Evolutionary conservation across 352 stramenopile genomes (phyloP), one percentile per base, ranked within the genome.

Genomic region (Phytophthora syringae): DNA sequence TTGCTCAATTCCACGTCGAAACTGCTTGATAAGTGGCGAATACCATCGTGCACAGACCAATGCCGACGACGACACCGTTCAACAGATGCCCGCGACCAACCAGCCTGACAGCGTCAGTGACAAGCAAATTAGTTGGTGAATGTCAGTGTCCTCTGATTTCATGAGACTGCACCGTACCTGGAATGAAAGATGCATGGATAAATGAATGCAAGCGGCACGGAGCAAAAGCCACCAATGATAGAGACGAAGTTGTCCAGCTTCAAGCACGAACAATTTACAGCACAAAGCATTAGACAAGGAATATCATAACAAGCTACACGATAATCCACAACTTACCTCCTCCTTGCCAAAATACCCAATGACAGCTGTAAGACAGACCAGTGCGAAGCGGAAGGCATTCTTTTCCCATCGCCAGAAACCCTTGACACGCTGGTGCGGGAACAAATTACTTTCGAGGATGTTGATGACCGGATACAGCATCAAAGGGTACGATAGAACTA

Each of bases 111-210:
- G 39, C 24, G 18, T 67, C 40, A 71, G 43, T 28, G 7, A 9
- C 27, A 32, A n/a, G n/a, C n/a, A n/a, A n/a, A n/a, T n/a, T n/a
- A n/a, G n/a, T n/a, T n/a, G n/a, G n/a, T n/a, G n/a, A n/a, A 39
- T 39, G 7, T 39, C 37, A 60, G 20, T 27, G n/a, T n/a, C n/a
- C n/a, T n/a, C n/a, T n/a, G n/a, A n/a, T n/a, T n/a, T n/a, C n/a
- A n/a, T n/a, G n/a, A n/a, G n/a, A n/a, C n/a, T n/a, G n/a, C n/a
- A n/a, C n/a, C 56, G 49, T 36, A 76, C 68, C 68, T 62, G 21
- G 74, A 86, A 53, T 89, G 80, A 55, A 89, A 89, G 18, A 88
- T 60, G 44, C 78, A 86, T 27, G 80, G 80, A 53, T 89, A 89
- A 63, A 89, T 87, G 53, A 89, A 89, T 21, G 78, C 80, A 3